Conservation (phyloP, 345 rosid species). For the Cardamine resedifolia region DNA sequence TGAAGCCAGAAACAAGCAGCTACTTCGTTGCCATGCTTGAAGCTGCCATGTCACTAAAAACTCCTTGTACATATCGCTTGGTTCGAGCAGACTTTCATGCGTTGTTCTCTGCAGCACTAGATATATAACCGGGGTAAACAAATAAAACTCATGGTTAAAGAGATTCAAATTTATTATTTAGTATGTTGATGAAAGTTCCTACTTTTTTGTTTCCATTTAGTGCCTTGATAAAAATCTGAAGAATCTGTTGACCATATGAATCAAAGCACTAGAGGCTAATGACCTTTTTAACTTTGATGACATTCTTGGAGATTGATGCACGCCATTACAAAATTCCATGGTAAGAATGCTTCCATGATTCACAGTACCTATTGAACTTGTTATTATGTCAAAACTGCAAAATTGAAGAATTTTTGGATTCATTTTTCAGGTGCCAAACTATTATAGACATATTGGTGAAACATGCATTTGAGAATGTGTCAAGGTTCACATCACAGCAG, state of each 20-base stretch:
- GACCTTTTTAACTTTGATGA: conserved; percentile 81
- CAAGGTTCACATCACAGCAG: conserved; percentile 75
- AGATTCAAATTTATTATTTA: background rate
- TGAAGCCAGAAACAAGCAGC: conserved; percentile 73
- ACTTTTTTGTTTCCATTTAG: conserved; percentile 42
- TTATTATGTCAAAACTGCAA: background rate
- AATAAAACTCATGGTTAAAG: background rate
- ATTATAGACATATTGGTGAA: conserved; percentile 93
- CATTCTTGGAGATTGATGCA: conserved; percentile 90
- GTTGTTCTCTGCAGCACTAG: conserved; percentile 82
- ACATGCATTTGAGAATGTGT: conserved; percentile 79
- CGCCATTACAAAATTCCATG: conserved; percentile 81
- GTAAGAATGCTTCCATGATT: conserved; percentile 40
- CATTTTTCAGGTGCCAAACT: conserved; percentile 86
- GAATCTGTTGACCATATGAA: conserved; percentile 59
- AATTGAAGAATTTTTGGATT: background rate
- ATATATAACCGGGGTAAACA: conserved; percentile 65
- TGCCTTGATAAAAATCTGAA: conserved; percentile 68
- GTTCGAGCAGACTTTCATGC: conserved; percentile 73
- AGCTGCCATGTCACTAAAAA: conserved; percentile 74
- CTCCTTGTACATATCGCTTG: conserved; percentile 75
- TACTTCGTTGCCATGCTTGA: conserved; percentile 77
- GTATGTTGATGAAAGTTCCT: conserved; percentile 22
- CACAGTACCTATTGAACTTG: no score
- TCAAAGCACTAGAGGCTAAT: conserved; percentile 81